phyloP scores from a whole-genome alignment of 2,329 filamentous ascomycete species.

The Paracoccidioides brasiliensis region DNA sequence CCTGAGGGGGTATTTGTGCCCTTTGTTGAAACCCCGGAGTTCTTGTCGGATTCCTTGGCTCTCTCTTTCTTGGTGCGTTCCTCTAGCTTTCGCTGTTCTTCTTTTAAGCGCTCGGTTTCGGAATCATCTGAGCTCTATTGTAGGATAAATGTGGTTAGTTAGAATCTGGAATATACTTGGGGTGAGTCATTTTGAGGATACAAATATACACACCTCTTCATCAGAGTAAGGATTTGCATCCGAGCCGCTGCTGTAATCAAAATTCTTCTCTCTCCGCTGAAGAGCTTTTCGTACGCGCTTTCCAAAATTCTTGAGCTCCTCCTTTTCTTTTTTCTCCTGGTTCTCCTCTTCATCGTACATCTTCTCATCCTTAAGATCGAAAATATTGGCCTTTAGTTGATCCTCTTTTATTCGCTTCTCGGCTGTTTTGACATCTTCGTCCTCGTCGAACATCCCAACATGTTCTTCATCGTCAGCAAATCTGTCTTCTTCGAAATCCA shows the following conservation, averaged over 20 bases:
- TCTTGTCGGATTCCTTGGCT: slow-evolving; percentile 34
- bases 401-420: slow-evolving; percentile 63
- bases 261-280: slow-evolving; percentile 72
- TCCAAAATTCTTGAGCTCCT: slow-evolving; percentile 56
- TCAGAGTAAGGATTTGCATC: slow-evolving; percentile 45
- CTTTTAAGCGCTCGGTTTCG: slow-evolving; percentile 49
- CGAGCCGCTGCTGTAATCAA: slow-evolving; percentile 67
- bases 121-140: slow-evolving; percentile 47
- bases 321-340: slow-evolving; percentile 49
- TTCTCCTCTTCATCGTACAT: slow-evolving; percentile 56
- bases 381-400: slow-evolving; percentile 77
- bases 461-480: slow-evolving; percentile 86
- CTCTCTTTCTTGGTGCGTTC: slow-evolving; percentile 43
- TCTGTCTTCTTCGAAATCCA: slow-evolving; percentile 56
- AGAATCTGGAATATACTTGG: not conserved
- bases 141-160: slow-evolving; percentile 6
- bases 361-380: slow-evolving; percentile 62
- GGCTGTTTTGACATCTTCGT: slow-evolving; percentile 64
- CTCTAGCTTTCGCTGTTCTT: slow-evolving; percentile 47
- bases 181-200: not conserved
- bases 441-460: slow-evolving; percentile 63
- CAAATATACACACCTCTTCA: slow-evolving; percentile 31
- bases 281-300: slow-evolving; percentile 70
- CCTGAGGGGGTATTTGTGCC: slow-evolving; percentile 56
- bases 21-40: slow-evolving; percentile 48